phyloP scores from a whole-genome alignment of 2,329 filamentous ascomycete genomes.

The Pseudogymnoascus sp. region DNA sequence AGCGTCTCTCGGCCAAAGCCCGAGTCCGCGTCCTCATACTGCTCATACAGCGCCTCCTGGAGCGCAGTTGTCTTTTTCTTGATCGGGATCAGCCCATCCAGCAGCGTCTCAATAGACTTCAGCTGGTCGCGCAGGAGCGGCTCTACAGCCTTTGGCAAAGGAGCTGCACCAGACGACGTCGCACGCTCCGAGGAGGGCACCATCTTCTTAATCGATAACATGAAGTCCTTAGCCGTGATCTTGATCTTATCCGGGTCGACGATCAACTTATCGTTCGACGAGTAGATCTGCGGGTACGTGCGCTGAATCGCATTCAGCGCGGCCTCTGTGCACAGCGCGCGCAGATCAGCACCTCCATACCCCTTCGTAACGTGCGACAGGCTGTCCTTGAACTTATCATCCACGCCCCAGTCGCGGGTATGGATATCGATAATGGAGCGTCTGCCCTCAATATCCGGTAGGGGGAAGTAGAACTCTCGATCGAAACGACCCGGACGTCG shows the following conservation, averaged over 20 bases:
- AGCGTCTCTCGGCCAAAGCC: slow-evolving; percentile 78
- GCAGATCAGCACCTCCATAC: slow-evolving; percentile 90
- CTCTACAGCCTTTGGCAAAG: slow-evolving; percentile 71
- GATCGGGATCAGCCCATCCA: slow-evolving; percentile 73
- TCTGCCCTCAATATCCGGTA: slow-evolving; percentile 73
- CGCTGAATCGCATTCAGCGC: slow-evolving; percentile 92
- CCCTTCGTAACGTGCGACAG: slow-evolving; percentile 88
- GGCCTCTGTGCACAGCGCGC: slow-evolving; percentile 91
- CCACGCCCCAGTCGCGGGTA: slow-evolving; percentile 85
- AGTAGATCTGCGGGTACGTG: slow-evolving; percentile 93
- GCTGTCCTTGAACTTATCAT: slow-evolving; percentile 69
- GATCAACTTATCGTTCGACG: slow-evolving; percentile 77
- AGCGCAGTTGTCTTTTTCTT: slow-evolving; percentile 82
- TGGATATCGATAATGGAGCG: slow-evolving; percentile 90
- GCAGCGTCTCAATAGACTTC: slow-evolving; percentile 54
- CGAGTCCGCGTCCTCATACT: slow-evolving; percentile 70
- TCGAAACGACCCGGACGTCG: slow-evolving; percentile 92
- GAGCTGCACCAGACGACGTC: slow-evolving; percentile 72
- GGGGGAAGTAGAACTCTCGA: slow-evolving; percentile 93
- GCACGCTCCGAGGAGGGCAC: slow-evolving; percentile 90
- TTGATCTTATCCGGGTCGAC: slow-evolving; percentile 80
- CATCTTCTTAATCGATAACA: slow-evolving; percentile 94
- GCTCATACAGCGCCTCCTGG: slow-evolving; percentile 88
- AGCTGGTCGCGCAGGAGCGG: slow-evolving; percentile 72
- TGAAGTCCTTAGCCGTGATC: slow-evolving; percentile 89